Percentiles rank a stretch among this genome's conserved stretches.
These are phyloP conservation scores for Neonectria hederae DNA, from an alignment of 2,329 filamentous ascomycete genomes.

Conservation along the genomic window DNA sequence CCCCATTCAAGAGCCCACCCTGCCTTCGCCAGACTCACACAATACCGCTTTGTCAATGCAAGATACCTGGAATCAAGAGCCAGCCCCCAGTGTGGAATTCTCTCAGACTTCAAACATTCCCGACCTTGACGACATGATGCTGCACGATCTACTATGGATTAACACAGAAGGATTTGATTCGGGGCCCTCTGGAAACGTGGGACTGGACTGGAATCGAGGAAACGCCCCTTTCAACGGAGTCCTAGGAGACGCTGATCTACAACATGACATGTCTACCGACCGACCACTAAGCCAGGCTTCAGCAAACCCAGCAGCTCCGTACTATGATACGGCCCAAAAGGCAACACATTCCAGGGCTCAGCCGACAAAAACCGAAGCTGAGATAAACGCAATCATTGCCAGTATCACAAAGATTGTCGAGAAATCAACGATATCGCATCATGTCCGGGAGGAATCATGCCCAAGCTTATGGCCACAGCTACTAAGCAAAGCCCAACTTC, in stretches of 20 bases:
- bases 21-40: conserved; percentile 1
- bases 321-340: background rate
- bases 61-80: conserved; percentile 7
- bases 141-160: conserved; percentile 10
- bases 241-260: conserved; percentile 5
- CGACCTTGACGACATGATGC: conserved; percentile 7
- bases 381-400: conserved; percentile 7
- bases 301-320: conserved; percentile 4
- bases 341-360: background rate
- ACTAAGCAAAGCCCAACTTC: conserved; percentile 8
- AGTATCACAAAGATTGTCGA: conserved; percentile 5
- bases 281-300: background rate
- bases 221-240: background rate
- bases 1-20: background rate
- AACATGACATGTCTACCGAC: conserved; percentile 5
- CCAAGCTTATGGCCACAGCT: conserved; percentile 9
- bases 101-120: conserved; percentile 4
- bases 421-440: conserved; percentile 2
- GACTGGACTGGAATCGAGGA: conserved; percentile 4
- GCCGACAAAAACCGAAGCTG: background rate
- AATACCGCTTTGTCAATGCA: background rate
- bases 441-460: conserved; percentile 8
- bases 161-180: conserved; percentile 7
- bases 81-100: conserved; percentile 5
- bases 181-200: conserved; percentile 2